Evolutionary conservation across 441 rosid genomes (phyloP), one percentile per base, ranked within the genome.

Genomic region (Metrosideros polymorpha): DNA sequence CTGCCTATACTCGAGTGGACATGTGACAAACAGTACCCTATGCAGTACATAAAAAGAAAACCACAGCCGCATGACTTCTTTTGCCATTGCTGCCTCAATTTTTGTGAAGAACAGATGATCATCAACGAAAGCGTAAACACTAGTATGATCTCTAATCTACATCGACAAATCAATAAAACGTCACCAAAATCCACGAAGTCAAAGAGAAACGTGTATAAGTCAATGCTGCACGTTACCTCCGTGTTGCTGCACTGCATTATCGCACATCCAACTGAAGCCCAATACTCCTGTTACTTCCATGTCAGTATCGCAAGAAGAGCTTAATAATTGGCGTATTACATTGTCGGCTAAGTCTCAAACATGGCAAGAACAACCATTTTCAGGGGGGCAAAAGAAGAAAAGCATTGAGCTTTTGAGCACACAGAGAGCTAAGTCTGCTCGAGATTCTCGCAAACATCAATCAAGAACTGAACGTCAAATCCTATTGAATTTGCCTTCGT

Each of bases 231-330:
- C 24, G 14, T 83, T 89, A 94, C 99, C 97, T 98, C 99, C 0
- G 99, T 98, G 87, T 96, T 98, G 93, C 99, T 96, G 88, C 99
- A 96, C 89, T 98, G 99, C 99, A 98, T 98, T 55, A 98, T 92
- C 4, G 99, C 97, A 85, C 99, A 98, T 86, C 99, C 99, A 51
- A 95, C 99, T n/a, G 99, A 98, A 83, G 98, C 99, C 99, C 99
- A 98, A 87, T 96, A 96, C 89, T 98, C 98, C 98, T 97, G 85
- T 55, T 89, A 39, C 56, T 87, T 86, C 63, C 53, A 86, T 50
- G 18, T 30, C 76, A 89, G 27, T 49, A 22, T 25, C 53, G 42
- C 45, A 29, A 86, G 42, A 49, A 82, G 45, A 56, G n/a, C 12
- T 82, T 83, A 82, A 47, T 17, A 27, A 57, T 42, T 56, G 8